Evolutionary conservation across 208 protist genomes (phyloP).

Genomic region (Crithidia bombi): DNA sequence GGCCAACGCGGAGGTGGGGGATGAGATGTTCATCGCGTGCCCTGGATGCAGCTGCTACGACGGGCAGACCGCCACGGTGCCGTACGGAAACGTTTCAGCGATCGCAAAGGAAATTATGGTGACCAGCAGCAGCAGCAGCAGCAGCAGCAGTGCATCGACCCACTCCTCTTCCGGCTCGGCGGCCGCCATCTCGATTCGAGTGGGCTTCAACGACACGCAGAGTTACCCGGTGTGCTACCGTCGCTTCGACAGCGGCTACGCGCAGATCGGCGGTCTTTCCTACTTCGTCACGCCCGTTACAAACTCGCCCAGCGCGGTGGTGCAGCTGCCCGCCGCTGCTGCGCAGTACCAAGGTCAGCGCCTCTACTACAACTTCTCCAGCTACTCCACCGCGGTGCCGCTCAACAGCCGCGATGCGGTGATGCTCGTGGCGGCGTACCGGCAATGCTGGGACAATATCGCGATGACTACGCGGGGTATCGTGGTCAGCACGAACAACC

Average conservation of each 20-base stretch:
- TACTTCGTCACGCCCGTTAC: constrained; percentile 40
- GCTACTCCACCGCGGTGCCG: constrained; percentile 38
- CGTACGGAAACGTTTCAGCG: constrained; percentile 63
- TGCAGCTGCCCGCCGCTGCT: constrained; percentile 39
- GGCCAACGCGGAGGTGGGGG: constrained; percentile 38
- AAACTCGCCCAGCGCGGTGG: constrained; percentile 51
- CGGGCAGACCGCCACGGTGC: constrained; percentile 41
- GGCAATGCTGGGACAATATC: constrained; percentile 78
- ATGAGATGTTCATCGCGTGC: constrained; percentile 73
- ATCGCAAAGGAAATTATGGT: constrained; percentile 14
- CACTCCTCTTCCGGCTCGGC: neutral
- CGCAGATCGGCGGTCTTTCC: constrained; percentile 45
- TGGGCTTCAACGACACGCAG: constrained; percentile 60
- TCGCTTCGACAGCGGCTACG: constrained; percentile 78
- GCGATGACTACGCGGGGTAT: constrained; percentile 34
- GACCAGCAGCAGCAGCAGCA: neutral
- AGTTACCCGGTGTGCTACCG: constrained; percentile 82
- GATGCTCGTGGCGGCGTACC: constrained; percentile 69
- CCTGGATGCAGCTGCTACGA: constrained; percentile 78
- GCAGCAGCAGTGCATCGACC: too few relatives aligned
- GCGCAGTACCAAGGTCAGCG: constrained; percentile 81
- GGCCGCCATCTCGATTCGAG: constrained; percentile 47
- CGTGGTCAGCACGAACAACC: constrained; percentile 37
- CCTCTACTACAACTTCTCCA: constrained; percentile 57
- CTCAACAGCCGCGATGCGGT: constrained; percentile 45